A percentile compares a stretch with the other conserved stretches of the same genome.
These are phyloP conservation scores for Zymoseptoria passerinii DNA, from an alignment of 2,329 filamentous ascomycete genomes.

Conservation along the genomic window DNA sequence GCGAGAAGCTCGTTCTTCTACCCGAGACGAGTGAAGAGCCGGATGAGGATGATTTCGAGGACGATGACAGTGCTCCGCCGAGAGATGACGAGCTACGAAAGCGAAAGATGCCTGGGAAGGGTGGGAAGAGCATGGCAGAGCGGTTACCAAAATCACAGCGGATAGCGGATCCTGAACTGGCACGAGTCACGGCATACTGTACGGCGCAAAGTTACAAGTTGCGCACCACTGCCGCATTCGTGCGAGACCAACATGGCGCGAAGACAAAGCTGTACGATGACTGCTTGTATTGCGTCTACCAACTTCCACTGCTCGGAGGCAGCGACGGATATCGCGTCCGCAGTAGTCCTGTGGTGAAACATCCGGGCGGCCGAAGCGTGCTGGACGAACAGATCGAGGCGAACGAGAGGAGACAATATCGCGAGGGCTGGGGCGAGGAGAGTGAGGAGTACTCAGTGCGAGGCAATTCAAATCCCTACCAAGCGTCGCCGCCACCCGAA, in stretches of 20 bases:
- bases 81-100: slow-evolving; percentile 61
- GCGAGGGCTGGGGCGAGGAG: slow-evolving; percentile 83
- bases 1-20: slow-evolving; percentile 90
- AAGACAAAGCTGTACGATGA: slow-evolving; percentile 97
- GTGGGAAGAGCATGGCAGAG: slow-evolving; percentile 83
- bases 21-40: slow-evolving; percentile 63
- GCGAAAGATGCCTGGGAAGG: slow-evolving; percentile 52
- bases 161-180: slow-evolving; percentile 64
- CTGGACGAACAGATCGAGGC: slow-evolving; percentile 93
- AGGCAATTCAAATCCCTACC: slow-evolving; percentile 16
- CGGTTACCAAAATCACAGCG: slow-evolving; percentile 79
- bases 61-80: slow-evolving; percentile 53
- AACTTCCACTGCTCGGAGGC: slow-evolving; percentile 78
- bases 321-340: slow-evolving; percentile 78
- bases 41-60: slow-evolving; percentile 41
- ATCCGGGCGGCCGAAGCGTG: slow-evolving; percentile 83
- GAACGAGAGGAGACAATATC: slow-evolving; percentile 79
- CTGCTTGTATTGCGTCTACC: slow-evolving; percentile 92
- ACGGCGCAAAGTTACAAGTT: slow-evolving; percentile 91
- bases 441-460: slow-evolving; percentile 52
- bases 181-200: slow-evolving; percentile 89
- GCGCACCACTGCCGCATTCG: slow-evolving; percentile 76
- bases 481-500: slow-evolving; percentile 10
- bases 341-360: slow-evolving; percentile 86
- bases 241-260: slow-evolving; percentile 78